These are phyloP conservation scores for Lanzia echinophila DNA, from an alignment of 2,329 filamentous ascomycete genomes.

Conservation along the genomic window DNA sequence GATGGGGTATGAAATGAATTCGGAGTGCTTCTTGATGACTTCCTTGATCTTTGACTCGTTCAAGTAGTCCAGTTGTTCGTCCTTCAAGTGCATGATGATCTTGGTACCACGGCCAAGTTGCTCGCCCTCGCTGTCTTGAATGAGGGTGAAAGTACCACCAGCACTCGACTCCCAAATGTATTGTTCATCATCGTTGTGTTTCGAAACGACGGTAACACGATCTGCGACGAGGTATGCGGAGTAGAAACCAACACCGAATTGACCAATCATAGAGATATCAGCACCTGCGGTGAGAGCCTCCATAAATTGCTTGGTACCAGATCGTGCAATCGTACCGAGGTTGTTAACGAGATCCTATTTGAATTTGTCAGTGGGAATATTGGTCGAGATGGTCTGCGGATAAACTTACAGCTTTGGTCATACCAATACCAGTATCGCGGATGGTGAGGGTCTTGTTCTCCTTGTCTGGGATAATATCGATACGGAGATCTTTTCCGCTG, in stretches of 20 bases:
- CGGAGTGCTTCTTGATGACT: slow-evolving; percentile 99
- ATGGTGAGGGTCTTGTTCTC: slow-evolving; percentile 96
- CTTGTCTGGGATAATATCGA: slow-evolving; percentile 98
- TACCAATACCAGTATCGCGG: slow-evolving; percentile 97
- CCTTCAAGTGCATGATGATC: slow-evolving; percentile 98
- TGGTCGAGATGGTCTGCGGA: not conserved
- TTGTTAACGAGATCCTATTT: slow-evolving; percentile 96
- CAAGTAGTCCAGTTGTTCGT: slow-evolving; percentile 96
- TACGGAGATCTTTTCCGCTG: slow-evolving; percentile 92
- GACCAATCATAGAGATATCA: slow-evolving; percentile 99
- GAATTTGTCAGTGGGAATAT: too few species aligned
- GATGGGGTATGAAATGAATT: slow-evolving; percentile 99
- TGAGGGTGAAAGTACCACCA: slow-evolving; percentile 94
- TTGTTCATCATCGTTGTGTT: slow-evolving; percentile 99
- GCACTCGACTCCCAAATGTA: slow-evolving; percentile 99
- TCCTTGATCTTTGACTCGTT: slow-evolving; percentile 99
- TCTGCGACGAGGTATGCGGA: slow-evolving; percentile 99
- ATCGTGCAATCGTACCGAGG: slow-evolving; percentile 97
- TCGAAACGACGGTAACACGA: slow-evolving; percentile 89
- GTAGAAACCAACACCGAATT: slow-evolving; percentile 99
- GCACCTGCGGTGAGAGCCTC: slow-evolving; percentile 96
- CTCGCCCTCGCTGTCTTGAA: slow-evolving; percentile 83
- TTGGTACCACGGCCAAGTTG: slow-evolving; percentile 90
- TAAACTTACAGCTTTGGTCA: slow-evolving; percentile 95
- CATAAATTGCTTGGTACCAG: slow-evolving; percentile 99